Base-by-base conservation (phyloP, 306 rosid species). In the Phaseolus lunatus region DNA sequence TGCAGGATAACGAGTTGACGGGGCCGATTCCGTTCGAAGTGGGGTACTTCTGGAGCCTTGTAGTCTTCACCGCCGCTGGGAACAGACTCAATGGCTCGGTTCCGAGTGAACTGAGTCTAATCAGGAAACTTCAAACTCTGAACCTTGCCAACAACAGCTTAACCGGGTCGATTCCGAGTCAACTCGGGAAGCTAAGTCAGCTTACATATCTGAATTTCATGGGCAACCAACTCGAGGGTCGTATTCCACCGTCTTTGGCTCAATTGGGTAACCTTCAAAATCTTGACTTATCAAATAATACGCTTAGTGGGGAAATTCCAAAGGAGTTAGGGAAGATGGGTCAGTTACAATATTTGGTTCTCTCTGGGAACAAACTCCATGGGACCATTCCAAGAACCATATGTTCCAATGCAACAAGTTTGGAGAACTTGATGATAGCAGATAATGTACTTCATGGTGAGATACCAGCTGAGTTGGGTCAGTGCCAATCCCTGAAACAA, bases 231-330 rank as follows among this genome's bases (percentile, higher is more conserved):
- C 89, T 95, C 0, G 85, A 66, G 67, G 97, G 99, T 84, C 41
- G 48, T 12, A 81, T 92, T 44, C 99, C 97, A 15, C 35, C 7
- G 64, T 90, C 89, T 0, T 3, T 95, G n/a, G 23, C 82, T 81
- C 85, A 73, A 57, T n/a, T 92, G 87, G 85, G 86, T 37, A 88
- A 50, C 48, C 99, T 92, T 82, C 81, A 86, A 80, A 89, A 13
- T 81, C 88, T 95, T 1, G 97, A 90, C 84, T 87, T 95, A 67
- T 89, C 97, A 0, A n/a, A 13, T 52, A 95, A 95, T 77, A 86
- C 22, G 65, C 80, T 95, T 79, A 70, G 63, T 8, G 96, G 97
- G 3, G 92, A 88, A 16, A 71, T 92, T 83, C 96, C 92, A 9
- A 80, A 52, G 75, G 93, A 84, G 61, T 63, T 95, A 0, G 87